Evolutionary conservation across 2,329 filamentous ascomycete species (phyloP), one percentile per base, ranked within the genome.

Genomic region (Drechslerella coelobrocha): DNA sequence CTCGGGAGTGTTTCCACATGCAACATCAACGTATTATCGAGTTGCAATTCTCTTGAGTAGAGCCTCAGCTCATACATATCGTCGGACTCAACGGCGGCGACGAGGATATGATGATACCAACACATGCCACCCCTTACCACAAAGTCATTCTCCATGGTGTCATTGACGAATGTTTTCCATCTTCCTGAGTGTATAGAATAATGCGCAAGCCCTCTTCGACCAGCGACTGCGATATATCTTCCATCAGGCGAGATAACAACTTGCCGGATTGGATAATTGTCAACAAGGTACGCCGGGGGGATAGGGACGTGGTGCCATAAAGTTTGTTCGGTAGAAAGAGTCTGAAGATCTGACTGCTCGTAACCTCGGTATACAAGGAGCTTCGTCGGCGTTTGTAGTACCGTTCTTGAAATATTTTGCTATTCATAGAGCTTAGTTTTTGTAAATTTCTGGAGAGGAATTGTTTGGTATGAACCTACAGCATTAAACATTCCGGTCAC

Each of bases 101-200:
- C 90, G 17, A 99, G 83, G 29, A 97, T 90, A 79, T 99, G 93
- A 74, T 96, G 92, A 77, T 96, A 92, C 94, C 94, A 99, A 78
- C 93, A 97, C 92, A 99, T 96, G 5, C 94, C 94, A 52, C 94
- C 94, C 73, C 92, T 84, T 12, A 99, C 91, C 23, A 91, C 87
- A 77, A 99, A 99, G 73, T 92, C 91, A 75, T 92, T 92, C 79
- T 97, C 94, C 76, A 88, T 85, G 27, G 84, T 86, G 24, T 88
- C 84, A 75, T 92, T 91, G 52, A 89, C 84, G 78, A 99, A 99
- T 0, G 89, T 95, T 78, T 96, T 97, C 94, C 94, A 99, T 66
- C 94, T 85, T 26, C 93, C 91, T 77, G 93, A 97, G 74, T 89
- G 89, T 72, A 97, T 86, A 76, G 94, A 97, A 79, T 99, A 99